phyloP scores from a whole-genome alignment of 345 rosid genomes.

The Camelina laxa region DNA sequence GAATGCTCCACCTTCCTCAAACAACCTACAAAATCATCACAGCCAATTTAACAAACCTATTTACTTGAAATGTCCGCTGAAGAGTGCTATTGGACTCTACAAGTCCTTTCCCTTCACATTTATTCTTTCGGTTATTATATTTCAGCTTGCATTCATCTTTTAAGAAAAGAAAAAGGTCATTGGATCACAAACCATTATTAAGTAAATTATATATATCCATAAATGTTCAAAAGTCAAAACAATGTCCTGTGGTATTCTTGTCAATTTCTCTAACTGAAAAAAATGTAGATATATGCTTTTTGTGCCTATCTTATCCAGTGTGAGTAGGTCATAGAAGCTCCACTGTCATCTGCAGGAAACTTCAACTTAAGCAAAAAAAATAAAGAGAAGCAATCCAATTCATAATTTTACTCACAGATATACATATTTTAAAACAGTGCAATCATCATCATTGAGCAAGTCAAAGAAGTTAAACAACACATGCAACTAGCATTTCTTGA shows the following conservation, averaged over 20 bases:
- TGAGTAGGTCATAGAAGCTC: background rate
- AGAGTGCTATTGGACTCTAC: background rate
- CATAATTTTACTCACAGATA: background rate
- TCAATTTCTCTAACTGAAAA: background rate
- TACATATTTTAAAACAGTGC: background rate
- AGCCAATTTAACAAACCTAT: too few species aligned
- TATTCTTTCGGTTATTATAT: background rate
- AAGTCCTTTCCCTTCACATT: background rate
- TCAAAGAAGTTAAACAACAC: constrained; percentile 22
- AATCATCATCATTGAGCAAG: constrained; percentile 6
- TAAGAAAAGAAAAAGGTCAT: background rate
- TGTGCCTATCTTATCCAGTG: constrained; percentile 8
- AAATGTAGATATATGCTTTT: background rate
- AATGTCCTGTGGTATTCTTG: background rate
- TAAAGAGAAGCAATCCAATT: constrained; percentile 14
- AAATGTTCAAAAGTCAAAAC: background rate
- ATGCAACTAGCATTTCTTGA: constrained; percentile 29
- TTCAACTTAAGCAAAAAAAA: constrained; percentile 13
- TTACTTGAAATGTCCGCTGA: too few species aligned
- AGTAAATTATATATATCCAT: background rate
- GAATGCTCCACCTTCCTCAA: too few species aligned
- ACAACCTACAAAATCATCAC: too few species aligned
- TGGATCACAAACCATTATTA: background rate
- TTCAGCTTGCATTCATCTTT: constrained; percentile 3
- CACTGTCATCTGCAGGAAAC: constrained; percentile 15